Conservation (phyloP, 1,284 basidiomycete species). For the Rhodotorula sp. region DNA sequence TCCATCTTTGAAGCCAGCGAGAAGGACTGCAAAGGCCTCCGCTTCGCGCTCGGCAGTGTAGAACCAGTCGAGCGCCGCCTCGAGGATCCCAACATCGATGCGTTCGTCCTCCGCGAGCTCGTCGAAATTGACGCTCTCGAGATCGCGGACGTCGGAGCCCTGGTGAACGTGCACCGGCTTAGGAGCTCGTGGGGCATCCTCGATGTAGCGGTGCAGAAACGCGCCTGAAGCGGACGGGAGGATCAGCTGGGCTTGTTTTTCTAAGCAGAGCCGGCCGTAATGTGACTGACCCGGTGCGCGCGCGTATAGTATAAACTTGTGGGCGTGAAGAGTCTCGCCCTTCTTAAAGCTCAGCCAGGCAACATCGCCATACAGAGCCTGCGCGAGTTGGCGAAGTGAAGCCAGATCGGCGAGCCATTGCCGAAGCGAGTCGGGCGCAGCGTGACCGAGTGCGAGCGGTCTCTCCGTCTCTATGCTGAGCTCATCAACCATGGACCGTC, state of each 20-base stretch:
- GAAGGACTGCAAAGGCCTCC: conserved; percentile 83
- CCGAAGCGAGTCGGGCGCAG: conserved; percentile 3
- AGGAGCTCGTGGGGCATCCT: not conserved
- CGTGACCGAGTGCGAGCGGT: not conserved
- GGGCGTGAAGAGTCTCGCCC: conserved; percentile 68
- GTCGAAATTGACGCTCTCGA: no score
- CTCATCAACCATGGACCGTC: no score
- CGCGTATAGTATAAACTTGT: conserved; percentile 92
- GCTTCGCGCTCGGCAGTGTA: conserved; percentile 78
- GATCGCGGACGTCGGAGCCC: no score
- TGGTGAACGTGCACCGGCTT: no score
- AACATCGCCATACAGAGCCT: conserved; percentile 86
- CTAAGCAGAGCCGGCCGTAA: no score
- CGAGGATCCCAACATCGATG: conserved; percentile 40
- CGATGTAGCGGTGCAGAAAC: conserved; percentile 40
- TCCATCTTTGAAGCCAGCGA: conserved; percentile 62
- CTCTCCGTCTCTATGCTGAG: no score
- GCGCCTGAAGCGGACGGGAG: conserved; percentile 11
- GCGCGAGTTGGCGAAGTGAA: conserved; percentile 70
- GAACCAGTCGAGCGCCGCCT: conserved; percentile 74
- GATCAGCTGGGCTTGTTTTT: not conserved
- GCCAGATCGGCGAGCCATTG: conserved; percentile 74
- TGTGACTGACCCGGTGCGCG: conserved; percentile 58
- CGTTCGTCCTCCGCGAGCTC: no score
- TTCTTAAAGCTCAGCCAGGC: conserved; percentile 60